These are phyloP conservation scores for Malus fusca DNA, from an alignment of 306 rosid species.

Conservation along the genomic window DNA sequence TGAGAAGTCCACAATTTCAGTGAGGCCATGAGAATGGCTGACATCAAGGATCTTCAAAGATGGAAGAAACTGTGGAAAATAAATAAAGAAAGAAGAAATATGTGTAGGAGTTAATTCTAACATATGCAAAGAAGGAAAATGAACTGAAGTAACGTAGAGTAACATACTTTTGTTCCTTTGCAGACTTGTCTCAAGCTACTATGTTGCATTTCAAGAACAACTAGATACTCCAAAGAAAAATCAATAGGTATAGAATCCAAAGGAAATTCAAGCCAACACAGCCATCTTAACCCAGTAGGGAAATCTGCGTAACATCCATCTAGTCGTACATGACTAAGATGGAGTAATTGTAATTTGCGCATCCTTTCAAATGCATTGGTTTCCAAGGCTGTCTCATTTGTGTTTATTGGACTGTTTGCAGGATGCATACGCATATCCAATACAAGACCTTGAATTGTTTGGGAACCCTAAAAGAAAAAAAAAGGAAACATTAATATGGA, in stretches of 20 bases:
- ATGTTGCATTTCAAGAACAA: constrained; percentile 1
- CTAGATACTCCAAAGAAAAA: background rate
- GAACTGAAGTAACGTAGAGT: background rate
- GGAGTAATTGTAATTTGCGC: background rate
- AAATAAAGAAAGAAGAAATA: background rate
- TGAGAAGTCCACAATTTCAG: background rate
- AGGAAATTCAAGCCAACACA: constrained; percentile 4
- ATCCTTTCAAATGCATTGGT: background rate
- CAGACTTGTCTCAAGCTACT: background rate
- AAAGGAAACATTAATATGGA: too few relatives aligned
- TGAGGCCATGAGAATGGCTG: background rate
- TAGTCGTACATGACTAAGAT: background rate
- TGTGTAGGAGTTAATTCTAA: background rate
- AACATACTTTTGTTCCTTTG: background rate
- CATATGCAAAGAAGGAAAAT: background rate
- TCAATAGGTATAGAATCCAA: background rate
- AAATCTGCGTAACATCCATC: background rate
- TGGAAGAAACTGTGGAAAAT: background rate
- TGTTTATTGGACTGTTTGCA: background rate
- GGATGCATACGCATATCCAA: background rate
- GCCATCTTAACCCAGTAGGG: background rate
- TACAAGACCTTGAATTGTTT: background rate
- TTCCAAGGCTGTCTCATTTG: background rate
- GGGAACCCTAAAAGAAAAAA: background rate
- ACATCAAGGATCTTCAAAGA: constrained; percentile 6